Conservation (phyloP, 805 yeast species). For the Danielozyma ontarioensis region DNA sequence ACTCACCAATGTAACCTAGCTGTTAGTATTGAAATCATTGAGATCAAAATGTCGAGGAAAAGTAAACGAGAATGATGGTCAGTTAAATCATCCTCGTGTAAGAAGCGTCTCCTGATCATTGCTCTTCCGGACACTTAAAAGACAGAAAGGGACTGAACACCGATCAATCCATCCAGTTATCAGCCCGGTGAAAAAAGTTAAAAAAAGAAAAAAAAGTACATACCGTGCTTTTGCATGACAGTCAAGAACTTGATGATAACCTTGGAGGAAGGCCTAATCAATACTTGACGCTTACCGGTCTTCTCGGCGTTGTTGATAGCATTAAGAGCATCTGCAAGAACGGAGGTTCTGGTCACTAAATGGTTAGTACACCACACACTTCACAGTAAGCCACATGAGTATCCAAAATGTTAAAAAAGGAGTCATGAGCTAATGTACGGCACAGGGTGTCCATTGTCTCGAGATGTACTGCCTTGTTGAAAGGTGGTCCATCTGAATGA, state of each 20-base stretch:
- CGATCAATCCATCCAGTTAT: constrained; percentile 97
- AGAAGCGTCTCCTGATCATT: constrained; percentile 59
- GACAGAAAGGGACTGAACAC: constrained; percentile 89
- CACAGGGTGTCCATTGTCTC: not conserved
- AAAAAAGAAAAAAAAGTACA: no score
- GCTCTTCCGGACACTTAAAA: constrained; percentile 94
- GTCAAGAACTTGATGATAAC: constrained; percentile 94
- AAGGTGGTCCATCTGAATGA: not conserved
- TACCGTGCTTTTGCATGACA: constrained; percentile 95
- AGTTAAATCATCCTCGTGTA: constrained; percentile 49
- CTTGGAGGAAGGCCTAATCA: constrained; percentile 97
- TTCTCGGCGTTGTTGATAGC: constrained; percentile 98
- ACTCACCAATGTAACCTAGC: constrained; percentile 81
- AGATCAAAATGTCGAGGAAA: constrained; percentile 55
- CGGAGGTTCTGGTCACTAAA: constrained; percentile 97
- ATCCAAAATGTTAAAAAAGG: constrained; percentile 25
- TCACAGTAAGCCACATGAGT: constrained; percentile 39
- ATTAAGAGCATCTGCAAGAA: constrained; percentile 97
- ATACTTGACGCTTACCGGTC: constrained; percentile 98
- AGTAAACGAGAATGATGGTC: constrained; percentile 48
- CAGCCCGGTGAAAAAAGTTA: constrained; percentile 87
- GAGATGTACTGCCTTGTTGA: constrained; percentile 6
- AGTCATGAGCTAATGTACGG: constrained; percentile 30
- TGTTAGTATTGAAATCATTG: not conserved
- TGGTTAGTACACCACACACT: no score